These are phyloP conservation scores for Xylariaceae sp. DNA, from an alignment of 2,329 filamentous ascomycete species.

Conservation along the genomic window DNA sequence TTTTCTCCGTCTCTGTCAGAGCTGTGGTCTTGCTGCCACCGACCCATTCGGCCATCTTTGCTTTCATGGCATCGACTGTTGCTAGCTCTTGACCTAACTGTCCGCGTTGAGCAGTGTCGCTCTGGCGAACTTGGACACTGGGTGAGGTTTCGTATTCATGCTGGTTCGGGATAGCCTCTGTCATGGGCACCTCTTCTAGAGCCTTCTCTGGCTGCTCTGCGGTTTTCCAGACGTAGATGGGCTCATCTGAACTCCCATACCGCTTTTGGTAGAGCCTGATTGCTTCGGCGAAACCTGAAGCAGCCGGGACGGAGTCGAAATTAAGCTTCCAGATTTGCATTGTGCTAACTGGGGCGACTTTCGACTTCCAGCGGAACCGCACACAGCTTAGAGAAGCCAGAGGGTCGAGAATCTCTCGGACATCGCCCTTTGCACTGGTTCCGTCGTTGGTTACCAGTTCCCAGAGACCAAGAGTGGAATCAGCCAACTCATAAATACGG, in stretches of 20 bases:
- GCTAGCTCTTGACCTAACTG: too few relatives aligned
- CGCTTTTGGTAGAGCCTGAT: neutral
- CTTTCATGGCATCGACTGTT: too few relatives aligned
- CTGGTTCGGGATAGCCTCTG: too few relatives aligned
- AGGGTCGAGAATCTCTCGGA: slow-evolving; percentile 14
- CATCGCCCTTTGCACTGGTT: slow-evolving; percentile 14
- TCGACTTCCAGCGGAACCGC: slow-evolving; percentile 9
- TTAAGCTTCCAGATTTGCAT: neutral
- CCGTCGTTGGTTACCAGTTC: slow-evolving; percentile 10
- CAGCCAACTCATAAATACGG: slow-evolving; percentile 13
- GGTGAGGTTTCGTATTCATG: too few relatives aligned
- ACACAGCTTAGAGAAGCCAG: slow-evolving; percentile 8
- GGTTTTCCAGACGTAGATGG: neutral
- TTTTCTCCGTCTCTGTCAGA: too few relatives aligned
- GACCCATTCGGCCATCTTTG: too few relatives aligned
- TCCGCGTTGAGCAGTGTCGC: too few relatives aligned
- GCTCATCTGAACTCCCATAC: neutral
- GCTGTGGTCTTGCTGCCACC: too few relatives aligned
- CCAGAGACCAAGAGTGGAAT: slow-evolving; percentile 13
- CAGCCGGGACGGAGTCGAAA: neutral
- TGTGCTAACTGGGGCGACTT: neutral
- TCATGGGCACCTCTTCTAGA: too few relatives aligned
- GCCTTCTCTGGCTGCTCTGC: neutral
- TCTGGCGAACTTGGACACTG: too few relatives aligned
- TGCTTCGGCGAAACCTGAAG: too few relatives aligned